Evolutionary conservation across 169 alveolate species (phyloP).

Genomic region (Eimeria maxima): DNA sequence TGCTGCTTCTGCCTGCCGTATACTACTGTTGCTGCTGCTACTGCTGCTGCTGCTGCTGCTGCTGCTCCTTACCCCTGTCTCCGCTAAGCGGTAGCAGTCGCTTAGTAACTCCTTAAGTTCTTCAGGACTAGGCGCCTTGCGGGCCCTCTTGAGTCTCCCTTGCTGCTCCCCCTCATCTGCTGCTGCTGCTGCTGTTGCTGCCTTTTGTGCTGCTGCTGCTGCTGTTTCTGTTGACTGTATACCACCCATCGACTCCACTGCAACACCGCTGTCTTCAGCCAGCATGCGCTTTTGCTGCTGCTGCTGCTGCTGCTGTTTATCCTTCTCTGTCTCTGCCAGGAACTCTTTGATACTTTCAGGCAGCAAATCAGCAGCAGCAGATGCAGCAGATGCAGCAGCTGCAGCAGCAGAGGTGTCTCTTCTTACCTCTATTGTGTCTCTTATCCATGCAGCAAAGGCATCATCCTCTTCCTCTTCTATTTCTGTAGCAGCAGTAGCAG

Average conservation of each 20-base stretch:
- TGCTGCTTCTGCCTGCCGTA: neutral
- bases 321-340: constrained; percentile 16
- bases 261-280: neutral
- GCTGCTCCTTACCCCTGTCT: constrained; percentile 18
- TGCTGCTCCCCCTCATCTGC: neutral
- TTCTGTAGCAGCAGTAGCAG: neutral
- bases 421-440: constrained; percentile 1
- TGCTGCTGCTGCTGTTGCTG: constrained; percentile 23
- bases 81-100: constrained; percentile 38
- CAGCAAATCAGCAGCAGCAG: constrained; percentile 53
- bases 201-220: neutral
- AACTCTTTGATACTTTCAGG: constrained; percentile 27
- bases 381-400: too few relatives aligned
- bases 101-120: neutral
- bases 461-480: neutral
- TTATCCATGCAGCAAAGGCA: constrained; percentile 34
- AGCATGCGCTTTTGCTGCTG: constrained; percentile 20
- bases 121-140: constrained; percentile 10
- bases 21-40: neutral
- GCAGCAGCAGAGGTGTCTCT: neutral
- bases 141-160: neutral
- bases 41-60: neutral
- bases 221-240: constrained; percentile 16
- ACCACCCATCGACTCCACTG: neutral
- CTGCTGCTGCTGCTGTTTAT: constrained; percentile 42